phyloP scores from a whole-genome alignment of 2,329 filamentous ascomycete species.

The Ambrosiella xylebori region DNA sequence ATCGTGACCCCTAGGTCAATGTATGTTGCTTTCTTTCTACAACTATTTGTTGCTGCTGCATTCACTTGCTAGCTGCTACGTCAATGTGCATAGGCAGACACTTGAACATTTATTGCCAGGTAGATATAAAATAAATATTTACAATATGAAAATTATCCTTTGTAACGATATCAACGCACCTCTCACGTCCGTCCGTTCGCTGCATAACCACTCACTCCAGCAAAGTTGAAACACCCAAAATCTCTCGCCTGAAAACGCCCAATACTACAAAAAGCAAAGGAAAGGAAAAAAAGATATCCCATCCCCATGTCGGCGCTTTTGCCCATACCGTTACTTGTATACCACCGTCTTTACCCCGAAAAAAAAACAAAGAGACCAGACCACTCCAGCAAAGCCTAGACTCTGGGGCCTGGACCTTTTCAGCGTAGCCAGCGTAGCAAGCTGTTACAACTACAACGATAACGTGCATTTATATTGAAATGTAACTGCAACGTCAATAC shows the following conservation, averaged over 20 bases:
- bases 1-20: neutral
- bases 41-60: neutral
- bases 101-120: neutral
- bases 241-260: no score
- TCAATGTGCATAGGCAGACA: neutral
- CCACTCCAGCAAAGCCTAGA: neutral
- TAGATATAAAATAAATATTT: neutral
- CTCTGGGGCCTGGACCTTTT: neutral
- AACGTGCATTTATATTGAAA: neutral
- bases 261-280: no score
- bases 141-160: neutral
- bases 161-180: neutral
- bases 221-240: no score
- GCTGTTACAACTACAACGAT: neutral
- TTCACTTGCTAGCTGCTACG: neutral
- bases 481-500: neutral
- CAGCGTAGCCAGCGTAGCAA: neutral
- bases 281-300: no score
- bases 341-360: no score
- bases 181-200: no score
- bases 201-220: no score
- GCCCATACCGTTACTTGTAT: no score
- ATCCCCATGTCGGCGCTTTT: no score
- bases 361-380: no score
- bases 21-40: neutral